phyloP scores from a whole-genome alignment of 2,329 filamentous ascomycete genomes.

The Scopulariopsis brevicaulis region DNA sequence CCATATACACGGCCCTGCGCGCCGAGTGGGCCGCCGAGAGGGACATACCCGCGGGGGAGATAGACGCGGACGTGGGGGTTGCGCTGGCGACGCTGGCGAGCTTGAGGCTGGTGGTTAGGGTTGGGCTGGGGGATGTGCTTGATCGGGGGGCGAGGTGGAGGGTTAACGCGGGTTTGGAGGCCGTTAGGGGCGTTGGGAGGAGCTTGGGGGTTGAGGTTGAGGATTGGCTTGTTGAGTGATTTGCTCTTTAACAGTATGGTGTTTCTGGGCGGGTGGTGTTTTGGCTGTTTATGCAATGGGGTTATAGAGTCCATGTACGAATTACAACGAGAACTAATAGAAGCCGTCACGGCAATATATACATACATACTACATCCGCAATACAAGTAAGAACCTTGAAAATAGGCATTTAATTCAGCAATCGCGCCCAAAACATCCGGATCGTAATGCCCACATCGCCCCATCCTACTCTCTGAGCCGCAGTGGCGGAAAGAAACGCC shows the following conservation, averaged over 20 bases:
- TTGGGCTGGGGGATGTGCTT: conserved; percentile 52
- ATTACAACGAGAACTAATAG: too few relatives aligned
- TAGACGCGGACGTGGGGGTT: conserved; percentile 48
- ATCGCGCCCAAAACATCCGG: background rate
- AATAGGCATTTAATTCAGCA: background rate
- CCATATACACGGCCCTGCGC: conserved; percentile 61
- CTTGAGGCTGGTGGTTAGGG: conserved; percentile 55
- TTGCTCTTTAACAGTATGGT: background rate
- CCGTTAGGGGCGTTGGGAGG: conserved; percentile 57
- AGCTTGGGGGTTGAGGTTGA: conserved; percentile 69
- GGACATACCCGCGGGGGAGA: conserved; percentile 15
- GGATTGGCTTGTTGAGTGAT: conserved; percentile 60
- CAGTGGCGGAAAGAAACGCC: background rate
- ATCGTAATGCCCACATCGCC: background rate
- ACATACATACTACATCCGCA: background rate
- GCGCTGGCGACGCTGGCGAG: conserved; percentile 63
- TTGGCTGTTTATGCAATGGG: too few relatives aligned
- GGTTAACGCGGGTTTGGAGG: conserved; percentile 71
- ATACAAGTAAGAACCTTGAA: background rate
- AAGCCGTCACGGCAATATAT: background rate
- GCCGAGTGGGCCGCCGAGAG: conserved; percentile 34
- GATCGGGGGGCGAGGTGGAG: conserved; percentile 65
- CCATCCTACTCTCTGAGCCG: background rate
- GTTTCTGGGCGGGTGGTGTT: background rate
- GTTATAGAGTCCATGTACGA: background rate